Percentiles rank a stretch among this genome's conserved stretches.
phyloP scores from a whole-genome alignment of 139 green algal species.

The Chloropicon primus region DNA sequence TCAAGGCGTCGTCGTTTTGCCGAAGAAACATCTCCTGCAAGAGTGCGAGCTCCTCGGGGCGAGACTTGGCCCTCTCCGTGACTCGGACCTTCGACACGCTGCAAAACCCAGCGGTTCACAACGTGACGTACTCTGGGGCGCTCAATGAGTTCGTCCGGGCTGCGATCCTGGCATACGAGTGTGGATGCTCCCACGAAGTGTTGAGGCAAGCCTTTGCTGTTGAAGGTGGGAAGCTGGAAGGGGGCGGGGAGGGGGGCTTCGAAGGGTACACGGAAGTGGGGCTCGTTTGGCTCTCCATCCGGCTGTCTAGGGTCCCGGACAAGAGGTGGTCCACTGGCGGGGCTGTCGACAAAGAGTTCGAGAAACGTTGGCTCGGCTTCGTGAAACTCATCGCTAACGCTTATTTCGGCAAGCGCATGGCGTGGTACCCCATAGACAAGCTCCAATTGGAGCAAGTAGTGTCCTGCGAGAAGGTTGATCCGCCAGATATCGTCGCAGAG shows the following conservation, averaged over 20 bases:
- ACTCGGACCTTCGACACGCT: not conserved
- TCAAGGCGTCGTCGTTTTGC: not conserved
- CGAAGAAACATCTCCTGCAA: not conserved
- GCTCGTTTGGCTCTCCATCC: conserved; percentile 41
- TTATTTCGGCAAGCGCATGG: conserved; percentile 35
- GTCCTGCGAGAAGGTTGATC: conserved; percentile 14
- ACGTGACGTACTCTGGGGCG: conserved; percentile 13
- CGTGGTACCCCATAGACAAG: conserved; percentile 35
- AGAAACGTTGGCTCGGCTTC: conserved; percentile 17
- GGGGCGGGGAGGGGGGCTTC: not conserved
- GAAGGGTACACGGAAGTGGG: conserved; percentile 19
- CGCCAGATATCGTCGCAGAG: conserved; percentile 33
- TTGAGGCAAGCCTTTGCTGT: conserved; percentile 23
- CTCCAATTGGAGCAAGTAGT: conserved; percentile 34
- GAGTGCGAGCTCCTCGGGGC: not conserved
- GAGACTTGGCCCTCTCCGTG: not conserved
- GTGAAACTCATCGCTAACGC: conserved; percentile 26
- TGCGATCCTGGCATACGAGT: conserved; percentile 43
- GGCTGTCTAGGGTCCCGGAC: not conserved
- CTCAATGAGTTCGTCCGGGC: conserved; percentile 31
- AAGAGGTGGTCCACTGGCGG: not conserved
- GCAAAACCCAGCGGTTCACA: not conserved
- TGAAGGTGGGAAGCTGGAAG: not conserved
- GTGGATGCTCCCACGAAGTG: conserved; percentile 30
- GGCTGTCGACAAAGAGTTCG: not conserved